These are phyloP conservation scores for Ammopiptanthus mongolicus DNA, from an alignment of 306 rosid genomes.

Conservation along the genomic window DNA sequence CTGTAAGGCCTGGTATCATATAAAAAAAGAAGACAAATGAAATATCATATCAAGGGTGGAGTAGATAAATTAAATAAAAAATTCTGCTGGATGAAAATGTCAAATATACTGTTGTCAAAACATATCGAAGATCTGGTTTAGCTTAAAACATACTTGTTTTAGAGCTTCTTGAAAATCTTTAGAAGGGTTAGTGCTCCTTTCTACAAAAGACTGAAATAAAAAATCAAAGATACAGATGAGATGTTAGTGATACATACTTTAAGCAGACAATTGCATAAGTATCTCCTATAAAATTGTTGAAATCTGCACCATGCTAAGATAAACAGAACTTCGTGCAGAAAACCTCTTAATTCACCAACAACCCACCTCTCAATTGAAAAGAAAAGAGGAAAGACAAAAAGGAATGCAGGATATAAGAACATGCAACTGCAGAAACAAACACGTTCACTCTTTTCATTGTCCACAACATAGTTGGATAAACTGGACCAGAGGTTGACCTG, in stretches of 20 bases:
- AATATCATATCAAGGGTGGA: not conserved
- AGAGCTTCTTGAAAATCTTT: slow-evolving; percentile 61
- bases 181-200: slow-evolving; percentile 51
- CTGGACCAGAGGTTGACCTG: not conserved
- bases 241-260: not conserved
- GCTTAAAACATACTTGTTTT: slow-evolving; percentile 38
- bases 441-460: not conserved
- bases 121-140: not conserved
- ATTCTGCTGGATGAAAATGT: slow-evolving; percentile 15
- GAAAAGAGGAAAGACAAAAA: not conserved
- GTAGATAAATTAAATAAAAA: not conserved
- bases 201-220: slow-evolving; percentile 49
- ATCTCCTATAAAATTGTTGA: slow-evolving; percentile 7
- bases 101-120: slow-evolving; percentile 8
- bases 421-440: not conserved
- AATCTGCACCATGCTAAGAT: not conserved
- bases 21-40: not conserved
- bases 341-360: not conserved
- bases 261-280: not conserved
- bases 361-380: not conserved
- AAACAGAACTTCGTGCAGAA: not conserved
- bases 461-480: not conserved
- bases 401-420: not conserved
- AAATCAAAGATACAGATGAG: slow-evolving; percentile 12
- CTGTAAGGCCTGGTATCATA: slow-evolving; percentile 42